Conservation (phyloP, 352 stramenopile genomes). For the Globisporangium sylvaticum region DNA sequence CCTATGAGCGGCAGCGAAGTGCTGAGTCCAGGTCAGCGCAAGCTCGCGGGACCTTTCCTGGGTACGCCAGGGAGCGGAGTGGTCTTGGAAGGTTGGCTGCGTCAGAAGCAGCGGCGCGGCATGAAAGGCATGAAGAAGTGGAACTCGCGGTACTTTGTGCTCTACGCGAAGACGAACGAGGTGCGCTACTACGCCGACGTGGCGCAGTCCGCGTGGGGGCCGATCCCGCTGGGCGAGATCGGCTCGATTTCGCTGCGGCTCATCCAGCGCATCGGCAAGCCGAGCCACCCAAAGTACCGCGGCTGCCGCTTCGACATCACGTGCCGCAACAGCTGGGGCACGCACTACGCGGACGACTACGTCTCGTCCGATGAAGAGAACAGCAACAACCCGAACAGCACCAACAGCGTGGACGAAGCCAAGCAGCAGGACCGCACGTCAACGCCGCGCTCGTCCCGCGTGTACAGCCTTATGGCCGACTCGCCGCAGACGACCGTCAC, state of each 20-base stretch:
- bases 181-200: slow-evolving; percentile 80
- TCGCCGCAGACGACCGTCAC: slow-evolving; percentile 65
- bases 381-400: slow-evolving; percentile 19
- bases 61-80: slow-evolving; percentile 60
- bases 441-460: slow-evolving; percentile 58
- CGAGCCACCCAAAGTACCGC: slow-evolving; percentile 75
- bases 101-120: slow-evolving; percentile 74
- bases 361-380: slow-evolving; percentile 75
- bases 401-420: slow-evolving; percentile 17
- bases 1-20: slow-evolving; percentile 2
- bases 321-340: slow-evolving; percentile 73
- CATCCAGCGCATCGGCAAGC: slow-evolving; percentile 81
- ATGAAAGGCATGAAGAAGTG: slow-evolving; percentile 84
- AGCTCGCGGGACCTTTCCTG: slow-evolving; percentile 44
- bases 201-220: slow-evolving; percentile 71
- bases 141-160: slow-evolving; percentile 80
- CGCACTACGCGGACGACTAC: slow-evolving; percentile 76
- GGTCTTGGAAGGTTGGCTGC: slow-evolving; percentile 75
- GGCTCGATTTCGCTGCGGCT: slow-evolving; percentile 76
- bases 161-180: slow-evolving; percentile 71
- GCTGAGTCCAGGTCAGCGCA: slow-evolving; percentile 49
- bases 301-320: slow-evolving; percentile 83
- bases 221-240: slow-evolving; percentile 72
- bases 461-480: slow-evolving; percentile 78
- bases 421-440: slow-evolving; percentile 28